phyloP scores from a whole-genome alignment of 2,329 filamentous ascomycete species.

The Fusarium bactridioides region DNA sequence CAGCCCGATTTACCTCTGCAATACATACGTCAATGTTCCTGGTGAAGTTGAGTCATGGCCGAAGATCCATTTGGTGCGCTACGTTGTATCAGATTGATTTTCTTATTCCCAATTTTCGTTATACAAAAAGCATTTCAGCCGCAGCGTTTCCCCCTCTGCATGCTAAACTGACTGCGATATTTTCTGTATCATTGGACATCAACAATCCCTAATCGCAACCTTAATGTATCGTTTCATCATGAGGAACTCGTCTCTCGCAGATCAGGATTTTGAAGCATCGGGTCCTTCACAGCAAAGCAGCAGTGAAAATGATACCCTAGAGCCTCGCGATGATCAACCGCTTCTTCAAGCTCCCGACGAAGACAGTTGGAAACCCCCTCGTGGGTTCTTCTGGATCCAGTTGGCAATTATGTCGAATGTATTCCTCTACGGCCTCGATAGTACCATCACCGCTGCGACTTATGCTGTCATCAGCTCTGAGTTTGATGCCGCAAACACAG shows the following conservation, averaged over 20 bases:
- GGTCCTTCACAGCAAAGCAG: neutral
- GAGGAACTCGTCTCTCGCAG: neutral
- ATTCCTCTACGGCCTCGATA: slow-evolving; percentile 73
- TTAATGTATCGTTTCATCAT: neutral
- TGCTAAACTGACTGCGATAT: neutral
- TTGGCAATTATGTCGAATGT: slow-evolving; percentile 70
- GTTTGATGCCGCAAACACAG: slow-evolving; percentile 74
- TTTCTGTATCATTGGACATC: neutral
- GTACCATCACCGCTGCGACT: slow-evolving; percentile 76
- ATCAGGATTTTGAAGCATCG: neutral
- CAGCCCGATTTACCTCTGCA: slow-evolving; percentile 8
- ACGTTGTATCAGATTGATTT: neutral
- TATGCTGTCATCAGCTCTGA: slow-evolving; percentile 80
- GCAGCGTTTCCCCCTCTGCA: neutral
- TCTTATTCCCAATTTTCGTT: neutral
- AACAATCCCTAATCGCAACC: too few relatives aligned
- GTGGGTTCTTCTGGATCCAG: slow-evolving; percentile 66
- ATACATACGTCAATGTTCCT: slow-evolving; percentile 3
- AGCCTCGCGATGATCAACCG: slow-evolving; percentile 33
- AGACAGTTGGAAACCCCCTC: slow-evolving; percentile 55
- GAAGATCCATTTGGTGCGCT: slow-evolving; percentile 10
- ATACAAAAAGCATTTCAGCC: neutral
- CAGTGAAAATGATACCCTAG: neutral
- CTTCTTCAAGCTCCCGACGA: slow-evolving; percentile 33
- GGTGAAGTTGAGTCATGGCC: neutral